These are phyloP conservation scores for Ophiostoma himal-ulmi DNA, from an alignment of 2,329 filamentous ascomycete genomes.

Conservation along the genomic window DNA sequence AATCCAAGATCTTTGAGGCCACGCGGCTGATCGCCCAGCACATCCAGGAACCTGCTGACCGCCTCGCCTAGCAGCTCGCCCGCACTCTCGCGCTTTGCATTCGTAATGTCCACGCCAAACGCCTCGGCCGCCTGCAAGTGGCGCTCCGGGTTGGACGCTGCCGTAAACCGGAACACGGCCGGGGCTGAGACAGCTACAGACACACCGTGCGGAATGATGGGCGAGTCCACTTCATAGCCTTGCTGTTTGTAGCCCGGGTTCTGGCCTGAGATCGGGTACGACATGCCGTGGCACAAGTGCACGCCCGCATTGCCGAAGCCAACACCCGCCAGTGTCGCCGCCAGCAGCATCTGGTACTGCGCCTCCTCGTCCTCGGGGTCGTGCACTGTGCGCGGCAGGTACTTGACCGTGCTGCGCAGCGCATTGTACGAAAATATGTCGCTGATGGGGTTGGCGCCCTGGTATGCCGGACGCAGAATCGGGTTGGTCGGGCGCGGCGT, in stretches of 20 bases:
- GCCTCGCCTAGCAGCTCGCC: slow-evolving; percentile 85
- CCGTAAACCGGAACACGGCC: slow-evolving; percentile 49
- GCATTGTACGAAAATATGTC: slow-evolving; percentile 94
- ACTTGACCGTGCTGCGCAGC: slow-evolving; percentile 77
- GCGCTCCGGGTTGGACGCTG: slow-evolving; percentile 72
- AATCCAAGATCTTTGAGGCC: slow-evolving; percentile 84
- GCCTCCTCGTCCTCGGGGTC: slow-evolving; percentile 90
- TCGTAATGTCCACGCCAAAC: slow-evolving; percentile 62
- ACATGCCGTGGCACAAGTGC: slow-evolving; percentile 80
- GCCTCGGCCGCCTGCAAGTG: slow-evolving; percentile 58
- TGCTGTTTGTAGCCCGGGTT: slow-evolving; percentile 81
- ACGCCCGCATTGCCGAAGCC: slow-evolving; percentile 98
- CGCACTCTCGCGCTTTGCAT: slow-evolving; percentile 82
- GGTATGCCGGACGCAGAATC: slow-evolving; percentile 85
- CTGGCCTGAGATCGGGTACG: slow-evolving; percentile 92
- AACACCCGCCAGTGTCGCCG: slow-evolving; percentile 86
- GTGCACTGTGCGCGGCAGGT: slow-evolving; percentile 77
- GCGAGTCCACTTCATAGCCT: slow-evolving; percentile 70
- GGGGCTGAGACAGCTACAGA: slow-evolving; percentile 56
- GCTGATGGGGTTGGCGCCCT: slow-evolving; percentile 94
- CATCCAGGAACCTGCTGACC: slow-evolving; percentile 70
- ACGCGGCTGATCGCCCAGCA: slow-evolving; percentile 82
- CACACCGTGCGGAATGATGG: slow-evolving; percentile 93
- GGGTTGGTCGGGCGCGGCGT: slow-evolving; percentile 81
- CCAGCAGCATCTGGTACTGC: slow-evolving; percentile 91